Evolutionary conservation across 805 yeast genomes (phyloP), one percentile per base, ranked within the genome.

Genomic region (Starmerella apis): DNA sequence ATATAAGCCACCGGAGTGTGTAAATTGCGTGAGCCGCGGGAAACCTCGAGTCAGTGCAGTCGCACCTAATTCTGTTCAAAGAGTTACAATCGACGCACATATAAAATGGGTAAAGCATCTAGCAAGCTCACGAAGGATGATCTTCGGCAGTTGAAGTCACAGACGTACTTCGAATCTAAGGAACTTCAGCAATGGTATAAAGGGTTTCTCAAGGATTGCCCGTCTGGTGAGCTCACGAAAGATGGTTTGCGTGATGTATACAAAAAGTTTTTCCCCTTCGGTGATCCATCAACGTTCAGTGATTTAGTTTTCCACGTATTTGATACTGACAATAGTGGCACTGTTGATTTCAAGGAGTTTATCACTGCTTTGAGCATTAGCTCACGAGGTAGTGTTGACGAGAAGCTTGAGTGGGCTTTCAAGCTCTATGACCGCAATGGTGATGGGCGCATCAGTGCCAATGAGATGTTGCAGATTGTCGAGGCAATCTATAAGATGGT

Each of bases 141-240:
- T 60, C 75, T 92, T 44, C 76, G 83, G 47, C 80, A 82, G 48
- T 76, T 92, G 52, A 83, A 83, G 63, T 81, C 79, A 62, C 82
- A 87, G 22, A 92, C 99, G 0, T 83, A 86, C 61, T 92, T 92
- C 63, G 95, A 90, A 62, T 79, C 88, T 48, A 75, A 95, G 56
- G 98, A 92, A 64, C 75, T 92, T 39, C 97, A 92, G 66, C 98
- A 90, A 63, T 92, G 99, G 99, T 90, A 90, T 64, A 90, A 90
- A 64, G 97, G 97, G 2, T 92, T 92, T 60, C 71, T 83, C 37
- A 75, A 96, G 62, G 98, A 92, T 65, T 90, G 96, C 64, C 96
- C 96, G 1, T 73, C 79, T 30, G 97, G 97, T 0, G 88, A 82
- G 63, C 71, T 92, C 24, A 78, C 87, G 2, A 83, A 81, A 61